A percentile compares a stretch with the other conserved stretches of the same genome.
Conservation (phyloP, 1,284 basidiomycete species). For the Volvariella surrecta region DNA sequence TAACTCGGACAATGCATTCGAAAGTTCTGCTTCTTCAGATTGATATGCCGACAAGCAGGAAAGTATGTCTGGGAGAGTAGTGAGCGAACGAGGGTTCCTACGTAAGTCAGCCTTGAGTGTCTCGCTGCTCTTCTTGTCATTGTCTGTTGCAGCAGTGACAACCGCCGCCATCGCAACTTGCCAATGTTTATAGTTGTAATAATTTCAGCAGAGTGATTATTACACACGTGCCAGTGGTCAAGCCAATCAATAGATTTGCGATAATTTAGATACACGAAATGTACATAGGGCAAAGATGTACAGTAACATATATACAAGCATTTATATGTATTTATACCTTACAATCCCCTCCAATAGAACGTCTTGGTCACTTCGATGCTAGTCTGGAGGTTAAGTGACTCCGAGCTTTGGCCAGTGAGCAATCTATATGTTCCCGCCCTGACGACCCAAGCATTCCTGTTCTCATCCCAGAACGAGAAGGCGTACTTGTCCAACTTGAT, state of each 20-base stretch:
- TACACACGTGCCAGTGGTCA: no score
- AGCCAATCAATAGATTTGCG: no score
- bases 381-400: conserved; percentile 29
- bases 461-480: conserved; percentile 43
- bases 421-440: conserved; percentile 36
- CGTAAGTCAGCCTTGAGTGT: conserved; percentile 1
- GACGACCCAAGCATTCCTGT: conserved; percentile 32
- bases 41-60: conserved; percentile 68
- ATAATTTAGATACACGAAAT: no score
- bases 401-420: conserved; percentile 38
- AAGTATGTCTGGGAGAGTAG: conserved; percentile 58
- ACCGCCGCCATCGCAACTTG: no score
- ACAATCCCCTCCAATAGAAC: conserved; percentile 43
- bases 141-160: no score
- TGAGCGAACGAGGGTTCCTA: conserved; percentile 44
- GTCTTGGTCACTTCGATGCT: conserved; percentile 27
- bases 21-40: conserved; percentile 71
- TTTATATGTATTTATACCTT: conserved; percentile 5
- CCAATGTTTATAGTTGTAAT: no score
- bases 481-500: conserved; percentile 47
- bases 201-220: no score
- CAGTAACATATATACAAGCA: no score
- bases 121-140: not conserved
- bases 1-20: conserved; percentile 66
- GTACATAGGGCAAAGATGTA: no score